Evolutionary conservation across 352 stramenopile genomes (phyloP), one percentile per base, ranked within the genome.

Genomic region (Globisporangium nunn): DNA sequence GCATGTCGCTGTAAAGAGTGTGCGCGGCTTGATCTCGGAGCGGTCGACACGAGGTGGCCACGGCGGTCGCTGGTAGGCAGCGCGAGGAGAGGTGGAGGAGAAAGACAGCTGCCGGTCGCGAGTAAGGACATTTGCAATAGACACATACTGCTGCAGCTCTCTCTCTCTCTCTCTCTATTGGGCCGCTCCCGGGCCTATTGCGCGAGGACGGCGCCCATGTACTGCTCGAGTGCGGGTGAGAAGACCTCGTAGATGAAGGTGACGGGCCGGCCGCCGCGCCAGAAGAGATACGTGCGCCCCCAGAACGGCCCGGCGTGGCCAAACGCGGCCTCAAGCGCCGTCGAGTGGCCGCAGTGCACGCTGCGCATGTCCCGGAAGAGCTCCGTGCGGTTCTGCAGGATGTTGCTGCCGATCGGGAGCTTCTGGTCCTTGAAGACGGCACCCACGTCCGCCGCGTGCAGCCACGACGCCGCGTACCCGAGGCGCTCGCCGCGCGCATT

Each of bases 171-270:
- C 18, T 30, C 35, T 4, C 6, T 37, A 40, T 58, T 23, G 23
- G 31, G 37, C 47, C 23, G 37, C 18, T 54, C 43, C 23, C 46
- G 11, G 23, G 40, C 58, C 53, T 63, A 52, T 46, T 35, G n/a
- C 12, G 70, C 49, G 50, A 89, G 61, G 35, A 88, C 76, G 11
- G 81, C 66, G 49, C 85, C 85, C 77, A 95, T 85, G 71, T 92
- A 91, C 56, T 80, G 74, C 50, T 88, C 73, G 10, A 95, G 65
- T 37, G 62, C 64, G 1, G 85, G 85, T 29, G 85, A 93, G 62
- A 95, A 95, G 10, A 95, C 85, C 58, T 95, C 85, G 70, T 95
- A 95, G 64, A 95, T 93, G 66, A 91, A 87, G 58, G 82, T 90
- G 4, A 93, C 71, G 33, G 85, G 81, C 14, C 78, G 67, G 12